Evolutionary conservation across 192 early-diverging fungal species (phyloP).

Genomic region (Coemansia sp.): DNA sequence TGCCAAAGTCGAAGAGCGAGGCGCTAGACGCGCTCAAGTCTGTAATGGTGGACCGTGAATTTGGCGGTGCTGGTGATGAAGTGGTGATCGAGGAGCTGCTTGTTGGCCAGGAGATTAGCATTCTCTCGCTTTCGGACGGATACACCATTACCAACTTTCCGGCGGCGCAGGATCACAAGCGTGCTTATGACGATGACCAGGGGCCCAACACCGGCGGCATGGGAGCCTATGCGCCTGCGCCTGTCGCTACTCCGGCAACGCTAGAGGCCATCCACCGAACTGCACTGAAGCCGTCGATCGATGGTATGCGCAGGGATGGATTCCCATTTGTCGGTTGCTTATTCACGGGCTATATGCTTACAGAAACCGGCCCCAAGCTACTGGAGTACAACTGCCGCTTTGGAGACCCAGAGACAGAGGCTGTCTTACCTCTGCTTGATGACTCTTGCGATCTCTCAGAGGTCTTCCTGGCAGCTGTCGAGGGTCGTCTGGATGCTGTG

Average conservation of each 20-base stretch:
- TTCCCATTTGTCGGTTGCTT: conserved; percentile 96
- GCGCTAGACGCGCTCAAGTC: conserved; percentile 77
- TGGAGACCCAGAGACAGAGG: conserved; percentile 98
- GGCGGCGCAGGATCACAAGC: conserved; percentile 98
- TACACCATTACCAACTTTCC: conserved; percentile 90
- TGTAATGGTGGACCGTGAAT: conserved; percentile 90
- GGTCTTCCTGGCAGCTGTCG: conserved; percentile 82
- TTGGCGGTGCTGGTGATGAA: conserved; percentile 87
- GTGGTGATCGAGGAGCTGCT: conserved; percentile 96
- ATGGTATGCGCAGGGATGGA: conserved; percentile 95
- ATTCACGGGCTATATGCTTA: conserved; percentile 97
- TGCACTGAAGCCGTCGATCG: conserved; percentile 87
- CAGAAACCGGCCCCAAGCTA: conserved; percentile 84
- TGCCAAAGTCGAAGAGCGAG: conserved; percentile 83
- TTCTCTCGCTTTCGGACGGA: conserved; percentile 91
- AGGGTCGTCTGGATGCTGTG: conserved; percentile 90
- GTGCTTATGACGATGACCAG: conserved; percentile 88
- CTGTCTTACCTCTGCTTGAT: conserved; percentile 85
- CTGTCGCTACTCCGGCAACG: conserved; percentile 80
- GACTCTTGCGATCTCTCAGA: conserved; percentile 82
- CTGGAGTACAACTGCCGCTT: conserved; percentile 99
- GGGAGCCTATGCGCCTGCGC: conserved; percentile 97
- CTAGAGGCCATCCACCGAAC: conserved; percentile 68
- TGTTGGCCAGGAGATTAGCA: conserved; percentile 89
- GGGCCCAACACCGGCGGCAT: conserved; percentile 99